Evolutionary conservation across 208 protist genomes (phyloP).

Genomic region (Acanthamoeba healyi): DNA sequence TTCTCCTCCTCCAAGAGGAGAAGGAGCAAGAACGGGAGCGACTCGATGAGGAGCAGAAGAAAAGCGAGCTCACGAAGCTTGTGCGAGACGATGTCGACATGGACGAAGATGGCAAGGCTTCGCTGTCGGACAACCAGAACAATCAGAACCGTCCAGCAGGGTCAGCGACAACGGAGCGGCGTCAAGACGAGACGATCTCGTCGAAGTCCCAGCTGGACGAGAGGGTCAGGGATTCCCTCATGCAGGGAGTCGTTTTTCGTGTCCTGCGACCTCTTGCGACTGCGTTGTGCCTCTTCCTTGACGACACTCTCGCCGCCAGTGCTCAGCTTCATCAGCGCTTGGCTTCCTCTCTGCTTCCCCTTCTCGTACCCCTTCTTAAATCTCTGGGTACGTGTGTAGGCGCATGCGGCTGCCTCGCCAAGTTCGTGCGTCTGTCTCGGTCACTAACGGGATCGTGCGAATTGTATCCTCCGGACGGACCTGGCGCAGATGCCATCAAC

Average conservation of each 20-base stretch:
- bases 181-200: not conserved
- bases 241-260: not conserved
- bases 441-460: not conserved
- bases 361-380: not conserved
- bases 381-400: not conserved
- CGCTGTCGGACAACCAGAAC: not conserved
- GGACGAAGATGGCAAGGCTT: too few species aligned
- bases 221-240: not conserved
- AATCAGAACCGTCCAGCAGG: not conserved
- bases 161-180: not conserved
- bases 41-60: too few species aligned
- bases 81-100: too few species aligned
- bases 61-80: too few species aligned
- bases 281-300: not conserved
- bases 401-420: not conserved
- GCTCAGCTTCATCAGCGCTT: not conserved
- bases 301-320: not conserved
- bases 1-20: too few species aligned
- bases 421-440: too few species aligned
- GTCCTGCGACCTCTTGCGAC: not conserved
- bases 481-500: not conserved
- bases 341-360: not conserved
- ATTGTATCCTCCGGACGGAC: not conserved
- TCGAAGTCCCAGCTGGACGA: not conserved
- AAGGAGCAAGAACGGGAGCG: too few species aligned